A percentile compares a stretch with the other conserved stretches of the same genome.
These are phyloP conservation scores for Fusarium irregulare DNA, from an alignment of 2,329 filamentous ascomycete species.

Conservation along the genomic window DNA sequence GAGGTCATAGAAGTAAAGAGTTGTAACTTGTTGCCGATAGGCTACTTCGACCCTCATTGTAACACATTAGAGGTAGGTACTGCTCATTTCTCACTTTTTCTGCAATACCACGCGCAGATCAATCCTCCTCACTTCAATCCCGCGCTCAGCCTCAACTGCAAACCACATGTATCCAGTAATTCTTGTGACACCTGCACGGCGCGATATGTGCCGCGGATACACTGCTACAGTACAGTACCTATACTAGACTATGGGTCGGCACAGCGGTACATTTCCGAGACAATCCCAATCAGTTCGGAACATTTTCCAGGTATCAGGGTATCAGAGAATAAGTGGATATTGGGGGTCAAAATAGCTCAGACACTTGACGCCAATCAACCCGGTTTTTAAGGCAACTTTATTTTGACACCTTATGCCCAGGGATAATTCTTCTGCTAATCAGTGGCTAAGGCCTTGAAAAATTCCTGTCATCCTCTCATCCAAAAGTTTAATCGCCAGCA, in stretches of 20 bases:
- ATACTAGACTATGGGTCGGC: background rate
- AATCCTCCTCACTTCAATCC: constrained; percentile 21
- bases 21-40: background rate
- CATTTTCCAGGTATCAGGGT: constrained; percentile 14
- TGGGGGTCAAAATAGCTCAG: background rate
- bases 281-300: constrained; percentile 16
- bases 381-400: background rate
- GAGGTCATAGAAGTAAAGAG: background rate
- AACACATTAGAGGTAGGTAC: background rate
- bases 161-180: background rate
- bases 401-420: background rate
- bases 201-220: background rate
- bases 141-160: constrained; percentile 11
- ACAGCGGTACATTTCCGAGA: constrained; percentile 15
- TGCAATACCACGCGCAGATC: constrained; percentile 28
- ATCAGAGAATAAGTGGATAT: background rate
- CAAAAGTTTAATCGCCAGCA: constrained; percentile 1
- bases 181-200: background rate
- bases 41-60: background rate
- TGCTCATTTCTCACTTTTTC: constrained; percentile 30
- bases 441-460: constrained; percentile 18
- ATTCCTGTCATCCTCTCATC: constrained; percentile 15
- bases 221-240: background rate
- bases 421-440: background rate
- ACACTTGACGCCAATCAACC: fast-evolving